Percentiles rank a stretch among this genome's conserved stretches.
Conservation (phyloP, 352 stramenopile species). For the Phytophthora ohioensis region DNA sequence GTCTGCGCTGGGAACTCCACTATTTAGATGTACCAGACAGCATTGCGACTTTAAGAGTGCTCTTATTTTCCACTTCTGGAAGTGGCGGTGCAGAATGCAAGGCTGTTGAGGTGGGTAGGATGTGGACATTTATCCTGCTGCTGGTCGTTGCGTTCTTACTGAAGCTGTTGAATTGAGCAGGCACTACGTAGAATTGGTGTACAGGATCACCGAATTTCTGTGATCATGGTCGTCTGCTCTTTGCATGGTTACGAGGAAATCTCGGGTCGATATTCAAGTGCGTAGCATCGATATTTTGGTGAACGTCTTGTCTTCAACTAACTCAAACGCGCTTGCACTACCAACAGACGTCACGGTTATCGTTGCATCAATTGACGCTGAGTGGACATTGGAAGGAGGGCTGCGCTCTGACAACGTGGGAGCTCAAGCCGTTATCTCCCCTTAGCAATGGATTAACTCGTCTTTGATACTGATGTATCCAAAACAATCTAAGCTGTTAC, state of each 20-base stretch:
- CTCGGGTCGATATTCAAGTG: neutral
- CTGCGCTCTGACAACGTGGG: too few species aligned
- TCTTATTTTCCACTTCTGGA: constrained; percentile 21
- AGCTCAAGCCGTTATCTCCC: too few species aligned
- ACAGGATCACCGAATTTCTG: neutral
- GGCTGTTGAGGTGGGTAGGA: constrained; percentile 12
- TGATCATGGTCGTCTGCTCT: neutral
- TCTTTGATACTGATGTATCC: too few species aligned
- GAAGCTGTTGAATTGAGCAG: neutral
- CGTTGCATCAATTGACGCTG: too few species aligned
- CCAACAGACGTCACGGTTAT: too few species aligned
- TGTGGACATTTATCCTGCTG: too few species aligned
- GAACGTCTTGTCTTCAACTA: too few species aligned
- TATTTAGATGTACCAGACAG: constrained; percentile 22
- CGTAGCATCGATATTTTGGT: neutral
- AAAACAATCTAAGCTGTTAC: too few species aligned
- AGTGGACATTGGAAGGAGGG: too few species aligned
- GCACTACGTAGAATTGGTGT: neutral
- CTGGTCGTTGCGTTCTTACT: too few species aligned
- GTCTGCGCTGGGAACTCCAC: constrained; percentile 3
- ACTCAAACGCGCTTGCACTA: too few species aligned
- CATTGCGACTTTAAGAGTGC: neutral
- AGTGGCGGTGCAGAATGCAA: constrained; percentile 19
- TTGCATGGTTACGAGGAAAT: neutral
- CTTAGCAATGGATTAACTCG: too few species aligned